These are phyloP conservation scores for Saccharomyces hybrid DNA, from an alignment of 1,139 yeast genomes.

Conservation along the genomic window DNA sequence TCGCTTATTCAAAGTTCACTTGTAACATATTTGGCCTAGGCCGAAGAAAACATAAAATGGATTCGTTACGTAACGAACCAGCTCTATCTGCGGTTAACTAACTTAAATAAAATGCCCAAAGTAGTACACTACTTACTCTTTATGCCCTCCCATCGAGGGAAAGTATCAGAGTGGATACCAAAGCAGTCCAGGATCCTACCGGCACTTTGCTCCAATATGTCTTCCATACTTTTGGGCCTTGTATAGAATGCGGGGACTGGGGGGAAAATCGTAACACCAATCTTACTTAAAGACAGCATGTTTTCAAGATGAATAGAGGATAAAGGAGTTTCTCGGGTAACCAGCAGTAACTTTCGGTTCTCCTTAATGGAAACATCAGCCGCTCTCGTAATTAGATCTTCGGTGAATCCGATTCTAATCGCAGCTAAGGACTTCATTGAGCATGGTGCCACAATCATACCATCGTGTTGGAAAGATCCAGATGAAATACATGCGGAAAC, in stretches of 20 bases:
- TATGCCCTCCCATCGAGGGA: conserved; percentile 22
- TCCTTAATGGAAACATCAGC: conserved; percentile 26
- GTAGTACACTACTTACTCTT: background rate
- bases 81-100: background rate
- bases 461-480: conserved; percentile 26
- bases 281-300: conserved; percentile 16
- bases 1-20: background rate
- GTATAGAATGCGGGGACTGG: conserved; percentile 26
- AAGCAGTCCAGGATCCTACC: conserved; percentile 20
- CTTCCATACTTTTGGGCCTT: conserved; percentile 16
- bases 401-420: conserved; percentile 22
- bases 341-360: conserved; percentile 16
- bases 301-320: conserved; percentile 23
- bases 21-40: background rate
- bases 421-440: conserved; percentile 25
- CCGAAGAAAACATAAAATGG: background rate
- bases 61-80: background rate
- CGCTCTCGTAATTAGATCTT: conserved; percentile 22
- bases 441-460: conserved; percentile 27
- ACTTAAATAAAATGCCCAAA: background rate
- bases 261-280: conserved; percentile 20
- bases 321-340: conserved; percentile 23
- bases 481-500: conserved; percentile 23
- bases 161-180: conserved; percentile 15
- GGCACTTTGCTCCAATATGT: conserved; percentile 19